Conservation (phyloP, 108 stramenopile species). For the Fistulifera solaris region DNA sequence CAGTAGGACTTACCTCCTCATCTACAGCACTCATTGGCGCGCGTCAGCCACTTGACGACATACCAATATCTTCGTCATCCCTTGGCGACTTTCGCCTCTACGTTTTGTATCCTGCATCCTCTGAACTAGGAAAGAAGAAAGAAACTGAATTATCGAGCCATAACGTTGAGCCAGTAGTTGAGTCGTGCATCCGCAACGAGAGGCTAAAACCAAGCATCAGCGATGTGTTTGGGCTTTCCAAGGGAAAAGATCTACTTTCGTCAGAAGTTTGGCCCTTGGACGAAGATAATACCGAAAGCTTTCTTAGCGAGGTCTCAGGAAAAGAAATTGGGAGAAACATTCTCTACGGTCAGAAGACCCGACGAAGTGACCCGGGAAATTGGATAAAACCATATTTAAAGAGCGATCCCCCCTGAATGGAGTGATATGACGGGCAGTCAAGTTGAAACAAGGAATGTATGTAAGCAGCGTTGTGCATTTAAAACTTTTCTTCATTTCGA, state of each 20-base stretch:
- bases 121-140: background rate
- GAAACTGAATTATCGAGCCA: conserved; percentile 7
- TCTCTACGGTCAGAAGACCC: background rate
- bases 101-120: conserved; percentile 15
- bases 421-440: conserved; percentile 56
- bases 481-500: no score
- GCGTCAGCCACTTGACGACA: conserved; percentile 20
- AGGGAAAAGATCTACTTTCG: conserved; percentile 60
- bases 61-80: conserved; percentile 22
- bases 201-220: conserved; percentile 36
- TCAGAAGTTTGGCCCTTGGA: conserved; percentile 60
- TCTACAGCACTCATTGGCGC: conserved; percentile 16
- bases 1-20: conserved; percentile 18
- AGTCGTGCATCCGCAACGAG: conserved; percentile 71
- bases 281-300: conserved; percentile 22
- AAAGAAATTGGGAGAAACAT: background rate
- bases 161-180: conserved; percentile 63
- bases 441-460: no score
- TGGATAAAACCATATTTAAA: conserved; percentile 69
- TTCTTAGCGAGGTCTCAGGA: background rate
- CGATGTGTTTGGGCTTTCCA: conserved; percentile 51
- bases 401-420: conserved; percentile 39
- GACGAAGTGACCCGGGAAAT: conserved; percentile 11
- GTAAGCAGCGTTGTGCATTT: no score
- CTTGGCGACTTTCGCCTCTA: conserved; percentile 8